phyloP scores from a whole-genome alignment of 2,329 filamentous ascomycete genomes.

The Clarireedia paspali region DNA sequence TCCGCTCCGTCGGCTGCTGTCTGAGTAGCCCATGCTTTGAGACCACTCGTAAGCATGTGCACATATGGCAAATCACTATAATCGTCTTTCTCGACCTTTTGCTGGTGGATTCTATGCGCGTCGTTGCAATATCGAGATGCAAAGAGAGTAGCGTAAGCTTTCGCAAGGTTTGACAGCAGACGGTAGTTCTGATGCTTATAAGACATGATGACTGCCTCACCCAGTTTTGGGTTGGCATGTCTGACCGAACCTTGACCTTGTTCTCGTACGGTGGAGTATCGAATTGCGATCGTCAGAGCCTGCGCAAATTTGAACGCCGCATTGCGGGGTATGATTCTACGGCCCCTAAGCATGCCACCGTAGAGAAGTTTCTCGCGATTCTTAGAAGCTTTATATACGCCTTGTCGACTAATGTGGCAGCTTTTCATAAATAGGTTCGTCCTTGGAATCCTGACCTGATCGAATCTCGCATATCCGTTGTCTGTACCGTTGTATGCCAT shows the following conservation, averaged over 20 bases:
- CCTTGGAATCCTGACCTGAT: slow-evolving; percentile 29
- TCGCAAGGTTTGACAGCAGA: slow-evolving; percentile 23
- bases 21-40: slow-evolving; percentile 26
- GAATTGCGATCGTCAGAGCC: slow-evolving; percentile 30
- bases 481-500: slow-evolving; percentile 25
- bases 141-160: slow-evolving; percentile 26
- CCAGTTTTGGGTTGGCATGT: background rate
- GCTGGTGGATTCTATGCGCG: background rate
- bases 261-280: slow-evolving; percentile 28
- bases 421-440: slow-evolving; percentile 28
- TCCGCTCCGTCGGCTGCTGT: slow-evolving; percentile 28
- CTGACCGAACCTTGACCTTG: slow-evolving; percentile 15
- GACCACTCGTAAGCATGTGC: slow-evolving; percentile 24
- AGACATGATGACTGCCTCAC: slow-evolving; percentile 7
- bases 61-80: slow-evolving; percentile 16
- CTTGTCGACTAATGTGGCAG: slow-evolving; percentile 26
- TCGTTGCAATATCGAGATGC: slow-evolving; percentile 2
- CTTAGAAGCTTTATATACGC: slow-evolving; percentile 24
- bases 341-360: slow-evolving; percentile 28
- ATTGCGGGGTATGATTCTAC: slow-evolving; percentile 25
- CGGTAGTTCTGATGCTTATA: slow-evolving; percentile 27
- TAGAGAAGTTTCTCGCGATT: slow-evolving; percentile 27
- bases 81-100: slow-evolving; percentile 5
- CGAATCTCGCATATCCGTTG: slow-evolving; percentile 31
- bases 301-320: slow-evolving; percentile 27